Evolutionary conservation across 2,329 filamentous ascomycete genomes (phyloP), one percentile per base, ranked within the genome.

Genomic region (Fusarium brevicatenulatum): DNA sequence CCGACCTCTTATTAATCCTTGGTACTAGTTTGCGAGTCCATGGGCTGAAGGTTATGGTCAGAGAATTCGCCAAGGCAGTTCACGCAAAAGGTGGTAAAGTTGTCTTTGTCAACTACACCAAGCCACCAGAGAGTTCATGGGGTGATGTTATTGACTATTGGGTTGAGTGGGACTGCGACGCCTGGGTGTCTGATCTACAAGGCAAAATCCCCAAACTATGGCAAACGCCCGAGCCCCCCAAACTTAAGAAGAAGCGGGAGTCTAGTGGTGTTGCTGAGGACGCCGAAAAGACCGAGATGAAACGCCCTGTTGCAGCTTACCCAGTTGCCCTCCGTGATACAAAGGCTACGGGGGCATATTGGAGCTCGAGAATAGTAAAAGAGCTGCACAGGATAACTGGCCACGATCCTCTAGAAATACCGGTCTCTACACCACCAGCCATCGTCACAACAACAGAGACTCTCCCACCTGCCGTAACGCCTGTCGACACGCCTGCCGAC

Each of bases 101-200:
- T 0, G 85, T 93, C 9, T 93, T 93, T 81, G 89, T 93, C 70
- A 94, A 94, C 80, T 88, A 91, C 28, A 93, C 91, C 4, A 92
- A 92, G 75, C 91, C 91, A 0, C 86, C 91, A 0, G 91, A 93
- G 77, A 93, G 91, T 77, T 88, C 87, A 2, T 94, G 92, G 92
- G 89, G 91, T 2, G 91, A 93, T 60, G 83, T 93, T 1, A 91
- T 94, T 59, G 92, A 94, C 80, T 92, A 91, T 70, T 93, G 91
- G 89, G 86, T 94, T 2, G 86, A 92, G 70, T 93, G 91, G 91
- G 91, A 93, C 76, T 93, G 91, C 67, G 92, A 94, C 73, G 89
- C 89, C 8, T 94, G 91, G 91, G 91, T 93, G 2, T 80, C 85
- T 15, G 90, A 93, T 76, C 78, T 93, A 60, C 89, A 87, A 68